Evolutionary conservation across 2,329 filamentous ascomycete genomes (phyloP).

Genomic region (Trichophyton equinum): DNA sequence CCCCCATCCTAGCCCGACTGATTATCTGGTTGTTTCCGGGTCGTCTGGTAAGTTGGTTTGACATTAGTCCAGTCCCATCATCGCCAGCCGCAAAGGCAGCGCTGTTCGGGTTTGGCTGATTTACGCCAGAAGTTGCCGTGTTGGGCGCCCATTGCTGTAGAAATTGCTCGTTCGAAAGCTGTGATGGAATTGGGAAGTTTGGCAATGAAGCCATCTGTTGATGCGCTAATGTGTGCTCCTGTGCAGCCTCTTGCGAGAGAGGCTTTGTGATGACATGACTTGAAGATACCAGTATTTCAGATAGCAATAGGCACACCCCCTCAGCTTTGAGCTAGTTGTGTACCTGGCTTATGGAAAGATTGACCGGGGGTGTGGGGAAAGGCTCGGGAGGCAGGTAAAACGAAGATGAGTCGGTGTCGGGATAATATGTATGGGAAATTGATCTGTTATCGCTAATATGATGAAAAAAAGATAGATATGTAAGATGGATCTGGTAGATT

Average conservation of each 20-base stretch:
- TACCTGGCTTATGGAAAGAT: neutral
- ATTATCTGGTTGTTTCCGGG: slow-evolving; percentile 29
- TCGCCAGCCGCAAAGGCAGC: slow-evolving; percentile 31
- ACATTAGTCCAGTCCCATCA: slow-evolving; percentile 35
- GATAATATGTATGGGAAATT: neutral
- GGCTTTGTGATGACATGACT: slow-evolving; percentile 30
- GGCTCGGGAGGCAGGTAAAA: neutral
- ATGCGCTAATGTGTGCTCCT: slow-evolving; percentile 50
- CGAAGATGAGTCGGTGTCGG: neutral
- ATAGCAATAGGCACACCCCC: neutral
- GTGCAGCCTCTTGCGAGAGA: slow-evolving; percentile 57
- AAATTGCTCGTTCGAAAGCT: slow-evolving; percentile 41
- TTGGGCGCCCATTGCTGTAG: slow-evolving; percentile 42
- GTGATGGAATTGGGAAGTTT: slow-evolving; percentile 31
- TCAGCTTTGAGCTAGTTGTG: neutral
- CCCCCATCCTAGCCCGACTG: slow-evolving; percentile 28
- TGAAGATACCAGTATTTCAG: neutral
- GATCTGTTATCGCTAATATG: neutral
- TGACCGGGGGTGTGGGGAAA: neutral
- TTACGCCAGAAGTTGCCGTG: slow-evolving; percentile 20
- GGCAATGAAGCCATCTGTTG: slow-evolving; percentile 41
- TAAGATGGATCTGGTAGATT: neutral
- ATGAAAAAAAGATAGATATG: neutral
- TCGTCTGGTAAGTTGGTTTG: slow-evolving; percentile 33
- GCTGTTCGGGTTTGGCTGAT: slow-evolving; percentile 18